Base-by-base conservation (phyloP, 345 rosid species). In the Gossypium australe region DNA sequence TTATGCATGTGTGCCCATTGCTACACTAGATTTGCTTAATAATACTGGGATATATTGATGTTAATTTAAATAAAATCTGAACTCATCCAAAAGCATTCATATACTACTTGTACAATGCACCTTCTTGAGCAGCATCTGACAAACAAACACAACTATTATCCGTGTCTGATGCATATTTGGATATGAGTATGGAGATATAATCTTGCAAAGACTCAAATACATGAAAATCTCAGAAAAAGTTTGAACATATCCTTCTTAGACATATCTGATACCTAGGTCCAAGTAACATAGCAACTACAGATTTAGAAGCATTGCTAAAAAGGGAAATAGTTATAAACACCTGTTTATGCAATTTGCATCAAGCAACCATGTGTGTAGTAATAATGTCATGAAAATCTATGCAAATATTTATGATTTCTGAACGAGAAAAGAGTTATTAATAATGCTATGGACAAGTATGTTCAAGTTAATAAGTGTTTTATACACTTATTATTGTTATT, bases 71-170 rank as follows among this genome's bases (percentile, higher is more conserved):
- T 38, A 62, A 62, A 59, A 43, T 58, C 51, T 24, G n/a, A 1
- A 7, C 59, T 72, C 75, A 60, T 60, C 20, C 11, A 27, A 59
- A 25, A 18, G 55, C 77, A 71, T 76, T 69, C 73, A 88, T 44
- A 72, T 79, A 84, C 24, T 64, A 49, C 10, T 77, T 72, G 57
- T 87, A 82, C 73, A 63, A 88, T 38, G 76, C 67, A 73, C 83
- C 89, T 66, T 85, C 86, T 74, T 57, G 84, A 6, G 80, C 64
- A 66, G 84, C 18, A 72, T 82, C 97, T 88, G 88, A 58, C 59
- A 68, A 70, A 41, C 43, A 72, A 38, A 57, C 25, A 75, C 67
- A 58, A 72, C 53, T 22, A 17, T 34, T 5, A 75, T 53, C 7
- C 3, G n/a, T 17, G 17, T 5, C 8, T 14, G 57, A 34, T 34